phyloP scores from a whole-genome alignment of 1,139 yeast species.

The Scheffersomyces lignicola region DNA sequence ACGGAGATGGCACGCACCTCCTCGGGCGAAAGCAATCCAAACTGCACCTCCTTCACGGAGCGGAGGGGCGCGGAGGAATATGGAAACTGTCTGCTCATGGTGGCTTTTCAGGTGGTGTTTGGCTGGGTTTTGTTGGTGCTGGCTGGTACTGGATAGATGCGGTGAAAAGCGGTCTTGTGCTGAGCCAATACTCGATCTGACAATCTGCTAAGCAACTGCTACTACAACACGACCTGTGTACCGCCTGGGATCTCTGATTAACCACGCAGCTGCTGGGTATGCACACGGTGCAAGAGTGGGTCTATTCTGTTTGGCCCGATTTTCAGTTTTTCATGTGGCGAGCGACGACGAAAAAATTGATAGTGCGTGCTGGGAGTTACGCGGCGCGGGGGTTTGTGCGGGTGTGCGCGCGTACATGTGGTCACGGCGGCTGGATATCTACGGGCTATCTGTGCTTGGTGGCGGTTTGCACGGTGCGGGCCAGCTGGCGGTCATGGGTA shows the following conservation, averaged over 20 bases:
- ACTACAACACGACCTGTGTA: too few relatives aligned
- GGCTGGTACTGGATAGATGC: too few relatives aligned
- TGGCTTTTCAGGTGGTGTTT: background rate
- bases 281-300: background rate
- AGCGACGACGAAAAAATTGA: background rate
- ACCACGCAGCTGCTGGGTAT: too few relatives aligned
- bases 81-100: constrained; percentile 67
- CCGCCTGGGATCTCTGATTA: too few relatives aligned
- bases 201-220: too few relatives aligned
- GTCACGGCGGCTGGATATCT: too few relatives aligned
- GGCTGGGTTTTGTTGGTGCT: background rate
- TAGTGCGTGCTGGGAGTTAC: background rate
- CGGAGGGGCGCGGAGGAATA: constrained; percentile 97
- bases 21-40: constrained; percentile 96
- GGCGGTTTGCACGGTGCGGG: too few relatives aligned
- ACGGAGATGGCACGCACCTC: constrained; percentile 96
- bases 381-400: background rate
- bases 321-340: background rate
- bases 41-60: constrained; percentile 96
- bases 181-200: too few relatives aligned
- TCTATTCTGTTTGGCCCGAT: background rate
- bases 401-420: too few relatives aligned
- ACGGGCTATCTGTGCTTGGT: too few relatives aligned
- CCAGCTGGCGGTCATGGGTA: too few relatives aligned
- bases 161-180: too few relatives aligned